phyloP scores from a whole-genome alignment of 768 basidiomycete species.

The Termitomyces sp. region DNA sequence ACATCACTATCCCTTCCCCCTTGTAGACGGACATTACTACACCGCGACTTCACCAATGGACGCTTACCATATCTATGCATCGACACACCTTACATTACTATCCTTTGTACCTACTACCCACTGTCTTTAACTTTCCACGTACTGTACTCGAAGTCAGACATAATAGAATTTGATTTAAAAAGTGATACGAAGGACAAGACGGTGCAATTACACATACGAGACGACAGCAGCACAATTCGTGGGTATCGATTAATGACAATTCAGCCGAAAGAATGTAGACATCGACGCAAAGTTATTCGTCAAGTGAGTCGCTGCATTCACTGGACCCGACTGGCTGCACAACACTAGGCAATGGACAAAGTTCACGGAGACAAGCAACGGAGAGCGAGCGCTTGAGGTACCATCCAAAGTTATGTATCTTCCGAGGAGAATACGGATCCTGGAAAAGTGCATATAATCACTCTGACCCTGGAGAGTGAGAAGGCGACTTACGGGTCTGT shows the following conservation, averaged over 20 bases:
- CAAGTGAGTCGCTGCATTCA: background rate
- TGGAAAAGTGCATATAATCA: conserved; percentile 6
- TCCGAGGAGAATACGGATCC: conserved; percentile 32
- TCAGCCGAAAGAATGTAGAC: background rate
- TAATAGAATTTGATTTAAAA: conserved; percentile 2
- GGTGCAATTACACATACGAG: background rate
- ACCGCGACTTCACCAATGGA: background rate
- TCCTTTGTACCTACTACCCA: conserved; percentile 10
- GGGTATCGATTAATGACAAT: background rate
- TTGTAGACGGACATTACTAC: conserved; percentile 7
- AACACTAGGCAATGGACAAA: conserved; percentile 12
- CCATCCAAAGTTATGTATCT: conserved; percentile 32
- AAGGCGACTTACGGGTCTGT: conserved; percentile 23
- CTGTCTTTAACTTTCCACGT: conserved; percentile 9
- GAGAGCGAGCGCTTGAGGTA: conserved; percentile 35
- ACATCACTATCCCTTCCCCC: background rate
- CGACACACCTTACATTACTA: conserved; percentile 8
- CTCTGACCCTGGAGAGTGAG: background rate
- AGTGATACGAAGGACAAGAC: background rate
- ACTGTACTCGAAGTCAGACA: background rate
- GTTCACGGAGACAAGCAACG: conserved; percentile 28
- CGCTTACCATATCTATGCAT: conserved; percentile 1
- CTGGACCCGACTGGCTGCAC: background rate
- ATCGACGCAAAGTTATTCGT: background rate
- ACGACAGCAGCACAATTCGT: background rate